phyloP scores from a whole-genome alignment of 2,329 filamentous ascomycete species.

The Fusarium ambrosium region DNA sequence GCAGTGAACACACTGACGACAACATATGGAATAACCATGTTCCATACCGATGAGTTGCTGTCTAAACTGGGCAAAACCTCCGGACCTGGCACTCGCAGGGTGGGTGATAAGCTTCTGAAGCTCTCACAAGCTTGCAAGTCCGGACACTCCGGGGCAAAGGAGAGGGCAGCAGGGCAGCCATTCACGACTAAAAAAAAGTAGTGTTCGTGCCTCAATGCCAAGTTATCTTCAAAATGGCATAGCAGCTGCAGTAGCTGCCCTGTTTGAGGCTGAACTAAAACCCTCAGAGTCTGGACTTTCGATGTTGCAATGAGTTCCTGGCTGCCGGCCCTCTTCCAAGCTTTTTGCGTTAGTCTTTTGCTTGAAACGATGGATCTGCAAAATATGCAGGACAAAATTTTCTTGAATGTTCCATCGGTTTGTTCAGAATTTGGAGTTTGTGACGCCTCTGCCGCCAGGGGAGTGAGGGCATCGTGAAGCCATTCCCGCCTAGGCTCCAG shows the following conservation, averaged over 20 bases:
- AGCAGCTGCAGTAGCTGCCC: not conserved
- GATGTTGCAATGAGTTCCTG: not conserved
- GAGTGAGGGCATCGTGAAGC: not conserved
- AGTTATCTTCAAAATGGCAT: not conserved
- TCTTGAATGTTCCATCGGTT: not conserved
- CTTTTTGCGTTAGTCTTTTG: not conserved
- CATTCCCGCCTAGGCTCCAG: not conserved
- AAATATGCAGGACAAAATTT: not conserved
- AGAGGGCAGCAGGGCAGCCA: not conserved
- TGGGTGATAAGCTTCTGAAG: slow-evolving; percentile 4
- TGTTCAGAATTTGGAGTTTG: not conserved
- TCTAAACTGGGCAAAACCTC: not conserved
- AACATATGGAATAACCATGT: not conserved
- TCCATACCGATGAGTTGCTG: not conserved
- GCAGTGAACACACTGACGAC: slow-evolving; percentile 10
- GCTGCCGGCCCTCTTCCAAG: not conserved
- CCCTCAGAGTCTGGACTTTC: not conserved
- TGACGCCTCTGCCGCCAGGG: not conserved
- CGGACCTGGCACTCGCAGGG: not conserved
- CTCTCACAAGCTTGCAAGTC: not conserved
- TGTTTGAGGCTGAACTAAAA: not conserved
- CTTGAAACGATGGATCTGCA: slow-evolving; percentile 2
- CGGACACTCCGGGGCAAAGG: slow-evolving; percentile 2
- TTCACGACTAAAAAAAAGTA: not conserved
- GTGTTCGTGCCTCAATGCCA: not conserved